phyloP scores from a whole-genome alignment of 805 yeast genomes.

The Candida golubevii region DNA sequence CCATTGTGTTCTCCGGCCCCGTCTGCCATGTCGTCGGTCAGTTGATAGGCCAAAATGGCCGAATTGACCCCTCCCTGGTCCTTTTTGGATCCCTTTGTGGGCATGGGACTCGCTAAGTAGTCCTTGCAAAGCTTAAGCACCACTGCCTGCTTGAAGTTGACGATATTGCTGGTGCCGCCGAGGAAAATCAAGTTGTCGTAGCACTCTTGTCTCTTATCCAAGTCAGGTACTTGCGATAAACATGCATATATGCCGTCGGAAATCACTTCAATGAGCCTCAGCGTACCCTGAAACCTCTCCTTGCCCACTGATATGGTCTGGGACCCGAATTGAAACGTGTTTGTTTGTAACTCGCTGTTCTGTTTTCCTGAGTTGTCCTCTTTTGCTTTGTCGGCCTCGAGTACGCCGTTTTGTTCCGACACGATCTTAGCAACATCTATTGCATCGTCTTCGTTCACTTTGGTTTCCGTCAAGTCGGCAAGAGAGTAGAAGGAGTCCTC shows the following conservation, averaged over 20 bases:
- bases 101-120: slow-evolving; percentile 42
- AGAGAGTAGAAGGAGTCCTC: slow-evolving; percentile 60
- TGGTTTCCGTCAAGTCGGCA: slow-evolving; percentile 37
- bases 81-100: slow-evolving; percentile 21
- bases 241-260: slow-evolving; percentile 51
- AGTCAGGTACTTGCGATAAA: slow-evolving; percentile 57
- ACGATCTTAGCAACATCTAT: slow-evolving; percentile 89
- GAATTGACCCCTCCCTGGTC: slow-evolving; percentile 29
- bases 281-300: slow-evolving; percentile 82
- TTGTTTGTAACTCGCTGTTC: slow-evolving; percentile 71
- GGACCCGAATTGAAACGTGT: slow-evolving; percentile 58
- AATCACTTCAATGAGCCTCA: slow-evolving; percentile 51
- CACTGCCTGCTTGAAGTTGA: slow-evolving; percentile 72
- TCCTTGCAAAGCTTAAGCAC: slow-evolving; percentile 54
- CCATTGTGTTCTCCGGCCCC: slow-evolving; percentile 11
- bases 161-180: slow-evolving; percentile 73
- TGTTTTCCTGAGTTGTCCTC: slow-evolving; percentile 37
- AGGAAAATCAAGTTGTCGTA: slow-evolving; percentile 78
- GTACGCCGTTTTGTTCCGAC: slow-evolving; percentile 55
- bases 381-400: slow-evolving; percentile 20
- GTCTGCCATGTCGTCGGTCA: slow-evolving; percentile 32
- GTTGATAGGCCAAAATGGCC: slow-evolving; percentile 42
- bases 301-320: slow-evolving; percentile 69
- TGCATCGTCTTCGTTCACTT: slow-evolving; percentile 53
- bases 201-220: slow-evolving; percentile 70